These are phyloP conservation scores for Aphanocladium album DNA, from an alignment of 2,329 filamentous ascomycete species.

Conservation along the genomic window DNA sequence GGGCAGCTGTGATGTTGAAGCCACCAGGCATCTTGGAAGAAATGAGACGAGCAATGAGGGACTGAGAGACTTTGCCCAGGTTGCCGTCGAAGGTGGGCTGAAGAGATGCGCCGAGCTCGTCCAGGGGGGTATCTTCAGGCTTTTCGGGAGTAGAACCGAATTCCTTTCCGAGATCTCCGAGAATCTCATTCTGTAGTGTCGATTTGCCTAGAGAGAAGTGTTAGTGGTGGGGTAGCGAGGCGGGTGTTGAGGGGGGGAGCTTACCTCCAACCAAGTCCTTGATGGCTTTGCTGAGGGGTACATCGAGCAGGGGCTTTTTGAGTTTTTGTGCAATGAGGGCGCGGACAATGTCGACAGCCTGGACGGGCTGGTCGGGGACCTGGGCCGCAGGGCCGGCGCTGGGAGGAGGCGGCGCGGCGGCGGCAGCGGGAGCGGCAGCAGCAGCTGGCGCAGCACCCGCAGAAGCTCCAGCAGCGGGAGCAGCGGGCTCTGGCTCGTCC, in stretches of 20 bases:
- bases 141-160: slow-evolving; percentile 98
- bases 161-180: slow-evolving; percentile 96
- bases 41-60: slow-evolving; percentile 87
- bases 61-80: slow-evolving; percentile 92
- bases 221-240: background rate
- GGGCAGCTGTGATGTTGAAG: slow-evolving; percentile 94
- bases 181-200: slow-evolving; percentile 96
- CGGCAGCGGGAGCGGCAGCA: slow-evolving; percentile 50
- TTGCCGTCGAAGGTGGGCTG: slow-evolving; percentile 99
- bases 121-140: slow-evolving; percentile 93
- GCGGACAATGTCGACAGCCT: slow-evolving; percentile 84
- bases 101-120: slow-evolving; percentile 92
- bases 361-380: slow-evolving; percentile 80
- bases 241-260: slow-evolving; percentile 29
- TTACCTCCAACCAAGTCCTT: slow-evolving; percentile 96
- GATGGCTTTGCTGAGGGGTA: slow-evolving; percentile 93
- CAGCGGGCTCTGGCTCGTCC: slow-evolving; percentile 70
- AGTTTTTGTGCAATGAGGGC: slow-evolving; percentile 92
- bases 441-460: slow-evolving; percentile 46
- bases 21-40: slow-evolving; percentile 99
- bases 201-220: slow-evolving; percentile 68
- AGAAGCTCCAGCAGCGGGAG: slow-evolving; percentile 42
- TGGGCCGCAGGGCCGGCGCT: slow-evolving; percentile 81
- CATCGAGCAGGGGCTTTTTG: slow-evolving; percentile 85
- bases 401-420: slow-evolving; percentile 55